Evolutionary conservation across 2,329 filamentous ascomycete genomes (phyloP).

Genomic region (Rhynchosporium secalis): DNA sequence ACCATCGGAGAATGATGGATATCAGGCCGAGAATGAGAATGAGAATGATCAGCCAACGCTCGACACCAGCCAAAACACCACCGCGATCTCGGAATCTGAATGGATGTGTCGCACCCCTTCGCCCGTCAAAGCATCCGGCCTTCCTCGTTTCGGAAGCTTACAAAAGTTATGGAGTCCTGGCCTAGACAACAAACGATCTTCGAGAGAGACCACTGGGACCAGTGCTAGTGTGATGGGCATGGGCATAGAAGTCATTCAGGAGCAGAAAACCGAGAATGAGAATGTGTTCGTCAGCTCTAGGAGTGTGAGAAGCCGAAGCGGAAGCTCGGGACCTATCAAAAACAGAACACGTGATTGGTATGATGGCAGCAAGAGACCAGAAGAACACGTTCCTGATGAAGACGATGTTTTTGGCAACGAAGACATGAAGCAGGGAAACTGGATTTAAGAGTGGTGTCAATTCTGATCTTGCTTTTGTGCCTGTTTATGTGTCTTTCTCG

Average conservation of each 20-base stretch:
- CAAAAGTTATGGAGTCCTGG: conserved; percentile 15
- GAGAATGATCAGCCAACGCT: conserved; percentile 9
- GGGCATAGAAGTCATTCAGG: background rate
- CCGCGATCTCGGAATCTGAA: conserved; percentile 31
- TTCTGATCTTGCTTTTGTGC: background rate
- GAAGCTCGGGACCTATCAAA: background rate
- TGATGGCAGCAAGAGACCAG: background rate
- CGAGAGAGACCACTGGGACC: background rate
- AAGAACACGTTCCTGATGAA: background rate
- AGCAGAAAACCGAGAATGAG: background rate
- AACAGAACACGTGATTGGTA: conserved; percentile 6
- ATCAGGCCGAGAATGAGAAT: background rate
- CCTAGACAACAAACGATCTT: conserved; percentile 2
- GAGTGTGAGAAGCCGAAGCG: background rate
- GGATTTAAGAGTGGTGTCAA: background rate
- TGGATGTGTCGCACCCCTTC: conserved; percentile 35
- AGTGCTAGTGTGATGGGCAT: background rate
- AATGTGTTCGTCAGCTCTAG: background rate
- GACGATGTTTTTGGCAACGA: background rate
- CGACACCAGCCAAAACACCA: conserved; percentile 15
- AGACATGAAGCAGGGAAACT: background rate
- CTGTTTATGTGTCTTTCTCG: background rate
- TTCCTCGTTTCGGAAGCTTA: conserved; percentile 13
- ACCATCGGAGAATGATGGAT: background rate
- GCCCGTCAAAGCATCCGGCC: conserved; percentile 13